Conservation (phyloP, 1,139 yeast genomes). For the Pichia sp. region DNA sequence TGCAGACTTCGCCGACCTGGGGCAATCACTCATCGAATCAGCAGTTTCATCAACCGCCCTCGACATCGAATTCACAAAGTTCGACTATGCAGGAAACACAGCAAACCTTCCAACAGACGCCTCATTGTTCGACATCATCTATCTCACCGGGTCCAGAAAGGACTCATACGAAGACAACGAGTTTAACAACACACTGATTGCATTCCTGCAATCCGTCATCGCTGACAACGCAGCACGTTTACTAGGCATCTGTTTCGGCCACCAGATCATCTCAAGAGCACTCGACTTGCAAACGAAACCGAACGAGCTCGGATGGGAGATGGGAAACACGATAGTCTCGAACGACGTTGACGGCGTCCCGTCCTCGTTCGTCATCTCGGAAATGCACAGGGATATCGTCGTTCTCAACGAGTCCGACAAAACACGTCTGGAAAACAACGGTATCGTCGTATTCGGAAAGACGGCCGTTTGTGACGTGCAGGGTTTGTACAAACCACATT, state of each 20-base stretch:
- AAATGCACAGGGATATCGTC: constrained; percentile 74
- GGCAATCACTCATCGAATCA: constrained; percentile 33
- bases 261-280: constrained; percentile 69
- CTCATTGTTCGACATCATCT: constrained; percentile 38
- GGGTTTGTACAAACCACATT: constrained; percentile 50
- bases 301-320: constrained; percentile 71
- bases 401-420: constrained; percentile 30
- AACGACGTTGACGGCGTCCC: constrained; percentile 18
- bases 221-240: no score
- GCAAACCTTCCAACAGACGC: constrained; percentile 38
- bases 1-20: constrained; percentile 57
- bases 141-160: constrained; percentile 65
- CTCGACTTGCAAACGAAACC: constrained; percentile 60
- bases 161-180: constrained; percentile 45
- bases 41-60: no score
- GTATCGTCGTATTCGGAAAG: constrained; percentile 42
- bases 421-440: constrained; percentile 35
- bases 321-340: constrained; percentile 56
- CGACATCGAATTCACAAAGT: constrained; percentile 37
- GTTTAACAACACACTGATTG: constrained; percentile 43
- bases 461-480: constrained; percentile 59
- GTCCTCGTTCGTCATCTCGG: constrained; percentile 44
- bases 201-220: constrained; percentile 39
- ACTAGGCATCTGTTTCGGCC: constrained; percentile 83
- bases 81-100: constrained; percentile 42